Evolutionary conservation across 495 filamentous ascomycete species (phyloP).

Genomic region (Cudoniella acicularis): DNA sequence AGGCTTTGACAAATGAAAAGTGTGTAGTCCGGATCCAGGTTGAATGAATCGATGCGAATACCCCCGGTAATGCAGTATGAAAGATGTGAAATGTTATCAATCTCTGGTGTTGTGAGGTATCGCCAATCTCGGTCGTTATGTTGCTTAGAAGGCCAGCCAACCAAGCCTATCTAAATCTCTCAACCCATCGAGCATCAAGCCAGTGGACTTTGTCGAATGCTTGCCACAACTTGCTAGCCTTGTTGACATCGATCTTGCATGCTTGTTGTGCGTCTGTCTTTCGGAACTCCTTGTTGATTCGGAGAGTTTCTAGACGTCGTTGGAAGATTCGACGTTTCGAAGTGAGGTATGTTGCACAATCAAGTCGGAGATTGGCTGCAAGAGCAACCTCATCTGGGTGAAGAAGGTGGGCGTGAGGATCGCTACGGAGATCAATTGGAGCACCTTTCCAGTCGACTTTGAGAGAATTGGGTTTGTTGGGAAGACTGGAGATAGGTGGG

Average conservation of each 20-base stretch:
- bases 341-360: conserved; percentile 87
- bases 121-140: background rate
- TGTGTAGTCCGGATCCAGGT: conserved; percentile 17
- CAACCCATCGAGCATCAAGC: conserved; percentile 55
- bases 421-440: conserved; percentile 72
- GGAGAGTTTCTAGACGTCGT: conserved; percentile 63
- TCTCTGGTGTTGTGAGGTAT: conserved; percentile 5
- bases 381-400: conserved; percentile 76
- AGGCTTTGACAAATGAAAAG: conserved; percentile 23
- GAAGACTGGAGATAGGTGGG: conserved; percentile 66
- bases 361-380: conserved; percentile 76
- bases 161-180: conserved; percentile 11
- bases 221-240: conserved; percentile 92
- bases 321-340: conserved; percentile 94
- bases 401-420: conserved; percentile 72
- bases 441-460: conserved; percentile 89
- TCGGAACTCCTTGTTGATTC: conserved; percentile 78
- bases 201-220: conserved; percentile 89
- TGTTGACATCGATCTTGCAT: conserved; percentile 98
- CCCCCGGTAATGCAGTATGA: conserved; percentile 19
- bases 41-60: conserved; percentile 24
- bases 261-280: conserved; percentile 98
- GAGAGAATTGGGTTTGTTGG: conserved; percentile 56
- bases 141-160: background rate
- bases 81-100: conserved; percentile 3